Evolutionary conservation across 2,329 filamentous ascomycete species (phyloP).

Genomic region (Talaromyces marneffei): DNA sequence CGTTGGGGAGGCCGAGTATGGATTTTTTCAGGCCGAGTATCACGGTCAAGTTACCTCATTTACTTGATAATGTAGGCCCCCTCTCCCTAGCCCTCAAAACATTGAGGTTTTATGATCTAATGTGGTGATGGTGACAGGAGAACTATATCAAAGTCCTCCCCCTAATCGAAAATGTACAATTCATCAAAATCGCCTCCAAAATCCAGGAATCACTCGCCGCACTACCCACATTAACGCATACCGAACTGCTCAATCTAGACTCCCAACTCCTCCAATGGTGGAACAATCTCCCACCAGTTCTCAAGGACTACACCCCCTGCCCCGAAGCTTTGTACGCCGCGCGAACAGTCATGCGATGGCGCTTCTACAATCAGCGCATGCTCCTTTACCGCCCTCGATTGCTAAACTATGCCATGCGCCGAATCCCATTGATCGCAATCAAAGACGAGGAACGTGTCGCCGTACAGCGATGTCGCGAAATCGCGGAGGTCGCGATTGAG

Average conservation of each 20-base stretch:
- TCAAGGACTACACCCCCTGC: conserved; percentile 60
- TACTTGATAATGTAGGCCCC: conserved; percentile 29
- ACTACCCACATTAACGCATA: conserved; percentile 59
- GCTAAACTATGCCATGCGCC: conserved; percentile 55
- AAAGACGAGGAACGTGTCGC: conserved; percentile 60
- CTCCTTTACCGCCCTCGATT: conserved; percentile 68
- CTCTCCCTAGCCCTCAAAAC: not conserved
- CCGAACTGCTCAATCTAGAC: conserved; percentile 63
- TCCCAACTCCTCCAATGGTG: conserved; percentile 66
- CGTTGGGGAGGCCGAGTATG: conserved; percentile 64
- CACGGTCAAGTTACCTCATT: conserved; percentile 58
- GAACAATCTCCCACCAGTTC: conserved; percentile 60
- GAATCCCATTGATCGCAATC: conserved; percentile 47
- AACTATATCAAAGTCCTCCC: conserved; percentile 63
- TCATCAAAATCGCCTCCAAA: conserved; percentile 71
- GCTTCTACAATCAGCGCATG: conserved; percentile 72
- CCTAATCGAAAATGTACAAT: conserved; percentile 69
- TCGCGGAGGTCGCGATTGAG: conserved; percentile 65
- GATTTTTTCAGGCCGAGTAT: conserved; percentile 63
- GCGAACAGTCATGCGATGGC: conserved; percentile 73
- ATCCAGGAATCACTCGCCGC: conserved; percentile 68
- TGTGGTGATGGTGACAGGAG: conserved; percentile 31
- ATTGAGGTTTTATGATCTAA: not conserved
- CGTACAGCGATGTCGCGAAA: conserved; percentile 61
- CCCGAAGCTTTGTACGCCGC: conserved; percentile 65